Percentiles rank a stretch among this genome's conserved stretches.
Conservation (phyloP, 1,284 basidiomycete genomes). For the Spongiforma sp. region DNA sequence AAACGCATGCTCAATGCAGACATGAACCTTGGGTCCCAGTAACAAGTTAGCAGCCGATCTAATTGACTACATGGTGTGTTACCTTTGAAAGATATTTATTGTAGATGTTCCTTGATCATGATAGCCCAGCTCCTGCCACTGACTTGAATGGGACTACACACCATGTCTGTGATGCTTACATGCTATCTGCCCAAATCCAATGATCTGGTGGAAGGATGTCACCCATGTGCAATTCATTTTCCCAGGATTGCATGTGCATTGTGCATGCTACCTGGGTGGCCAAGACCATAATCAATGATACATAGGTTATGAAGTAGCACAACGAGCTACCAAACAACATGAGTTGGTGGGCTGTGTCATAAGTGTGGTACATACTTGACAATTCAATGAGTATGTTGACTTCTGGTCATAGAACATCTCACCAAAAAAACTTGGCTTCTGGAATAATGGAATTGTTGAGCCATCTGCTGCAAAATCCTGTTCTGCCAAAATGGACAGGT, state of each 20-base stretch:
- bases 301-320: neutral
- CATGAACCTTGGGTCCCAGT: neutral
- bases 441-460: neutral
- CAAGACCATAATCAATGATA: neutral
- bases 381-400: neutral
- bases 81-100: constrained; percentile 6
- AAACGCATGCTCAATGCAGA: constrained; percentile 1
- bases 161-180: neutral
- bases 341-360: no score
- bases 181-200: neutral
- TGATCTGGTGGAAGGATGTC: neutral
- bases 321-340: neutral
- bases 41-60: neutral
- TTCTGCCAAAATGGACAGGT: neutral
- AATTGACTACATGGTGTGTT: neutral
- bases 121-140: neutral
- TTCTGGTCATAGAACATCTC: neutral
- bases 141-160: neutral
- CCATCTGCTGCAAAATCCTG: neutral
- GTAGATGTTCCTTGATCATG: neutral
- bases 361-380: neutral
- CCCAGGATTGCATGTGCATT: neutral
- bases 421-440: neutral
- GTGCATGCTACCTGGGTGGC: neutral
- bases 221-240: neutral